Evolutionary conservation across 257 asterid genomes (phyloP).

Genomic region (Solanum paucissectum): DNA sequence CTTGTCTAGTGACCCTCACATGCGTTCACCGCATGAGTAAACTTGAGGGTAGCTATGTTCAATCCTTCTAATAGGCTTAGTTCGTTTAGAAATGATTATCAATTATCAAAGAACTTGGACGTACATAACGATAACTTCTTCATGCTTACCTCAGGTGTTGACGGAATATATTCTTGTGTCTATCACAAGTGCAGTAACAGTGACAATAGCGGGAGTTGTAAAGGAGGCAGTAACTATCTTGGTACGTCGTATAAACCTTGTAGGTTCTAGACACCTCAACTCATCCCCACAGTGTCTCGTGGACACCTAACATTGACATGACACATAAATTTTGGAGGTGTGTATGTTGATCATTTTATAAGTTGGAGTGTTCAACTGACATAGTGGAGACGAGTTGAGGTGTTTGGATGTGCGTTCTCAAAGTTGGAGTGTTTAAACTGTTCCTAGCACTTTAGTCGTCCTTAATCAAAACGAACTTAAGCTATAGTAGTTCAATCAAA

Average conservation of each 20-base stretch:
- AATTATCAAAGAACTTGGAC: not conserved
- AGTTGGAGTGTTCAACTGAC: too few species aligned
- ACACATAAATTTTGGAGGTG: too few species aligned
- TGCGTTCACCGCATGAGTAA: slow-evolving; percentile 21
- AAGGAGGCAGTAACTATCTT: slow-evolving; percentile 94
- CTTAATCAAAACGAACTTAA: too few species aligned
- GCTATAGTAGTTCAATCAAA: too few species aligned
- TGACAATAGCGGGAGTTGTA: slow-evolving; percentile 98
- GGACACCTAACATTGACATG: too few species aligned
- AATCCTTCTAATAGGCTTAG: not conserved
- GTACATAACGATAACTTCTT: not conserved
- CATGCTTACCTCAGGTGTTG: slow-evolving; percentile 49
- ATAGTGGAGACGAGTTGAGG: too few species aligned
- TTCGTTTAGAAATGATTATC: not conserved
- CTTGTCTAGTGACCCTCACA: slow-evolving; percentile 45
- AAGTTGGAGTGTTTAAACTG: too few species aligned
- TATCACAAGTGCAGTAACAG: slow-evolving; percentile 94
- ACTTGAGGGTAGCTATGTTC: not conserved
- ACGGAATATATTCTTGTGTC: slow-evolving; percentile 90
- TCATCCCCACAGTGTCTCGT: too few species aligned
- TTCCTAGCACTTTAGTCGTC: too few species aligned
- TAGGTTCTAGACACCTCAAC: not conserved
- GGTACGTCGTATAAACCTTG: slow-evolving; percentile 17
- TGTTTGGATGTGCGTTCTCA: too few species aligned
- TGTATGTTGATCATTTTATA: too few species aligned